Conservation (phyloP, 164 flowering plant species). For the Protea cynaroides region DNA sequence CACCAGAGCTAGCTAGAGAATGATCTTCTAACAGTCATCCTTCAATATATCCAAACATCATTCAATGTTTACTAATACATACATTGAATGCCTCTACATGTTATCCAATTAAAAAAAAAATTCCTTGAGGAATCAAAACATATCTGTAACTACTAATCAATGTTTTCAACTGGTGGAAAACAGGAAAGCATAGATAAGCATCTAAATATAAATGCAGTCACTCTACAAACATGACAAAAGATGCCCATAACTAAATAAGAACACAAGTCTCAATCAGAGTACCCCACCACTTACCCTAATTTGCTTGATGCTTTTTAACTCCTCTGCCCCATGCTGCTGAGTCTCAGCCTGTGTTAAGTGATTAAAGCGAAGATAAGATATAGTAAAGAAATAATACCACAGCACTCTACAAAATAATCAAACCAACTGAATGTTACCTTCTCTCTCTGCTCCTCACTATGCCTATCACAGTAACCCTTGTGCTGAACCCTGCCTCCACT, state of each 20-base stretch:
- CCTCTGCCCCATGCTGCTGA: slow-evolving; percentile 68
- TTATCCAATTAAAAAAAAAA: too few relatives aligned
- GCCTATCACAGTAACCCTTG: slow-evolving; percentile 88
- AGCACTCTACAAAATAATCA: background rate
- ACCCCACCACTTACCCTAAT: slow-evolving; percentile 57
- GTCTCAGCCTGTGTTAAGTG: slow-evolving; percentile 52
- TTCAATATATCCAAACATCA: too few relatives aligned
- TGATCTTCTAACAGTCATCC: too few relatives aligned
- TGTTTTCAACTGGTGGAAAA: background rate
- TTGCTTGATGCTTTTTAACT: slow-evolving; percentile 63
- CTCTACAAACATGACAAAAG: background rate
- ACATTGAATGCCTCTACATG: too few relatives aligned
- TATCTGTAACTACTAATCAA: background rate
- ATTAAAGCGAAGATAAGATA: slow-evolving; percentile 3
- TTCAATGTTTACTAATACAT: too few relatives aligned
- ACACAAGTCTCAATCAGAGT: background rate
- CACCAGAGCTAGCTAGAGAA: too few relatives aligned
- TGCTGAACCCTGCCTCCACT: slow-evolving; percentile 68
- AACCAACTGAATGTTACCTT: slow-evolving; percentile 45
- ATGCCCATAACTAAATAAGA: background rate
- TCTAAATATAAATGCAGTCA: background rate
- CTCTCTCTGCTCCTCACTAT: slow-evolving; percentile 76
- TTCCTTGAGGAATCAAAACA: too few relatives aligned
- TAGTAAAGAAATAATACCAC: background rate
- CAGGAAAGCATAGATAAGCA: background rate